Conservation (phyloP, 768 basidiomycete genomes). For the Lyophyllum semitale region DNA sequence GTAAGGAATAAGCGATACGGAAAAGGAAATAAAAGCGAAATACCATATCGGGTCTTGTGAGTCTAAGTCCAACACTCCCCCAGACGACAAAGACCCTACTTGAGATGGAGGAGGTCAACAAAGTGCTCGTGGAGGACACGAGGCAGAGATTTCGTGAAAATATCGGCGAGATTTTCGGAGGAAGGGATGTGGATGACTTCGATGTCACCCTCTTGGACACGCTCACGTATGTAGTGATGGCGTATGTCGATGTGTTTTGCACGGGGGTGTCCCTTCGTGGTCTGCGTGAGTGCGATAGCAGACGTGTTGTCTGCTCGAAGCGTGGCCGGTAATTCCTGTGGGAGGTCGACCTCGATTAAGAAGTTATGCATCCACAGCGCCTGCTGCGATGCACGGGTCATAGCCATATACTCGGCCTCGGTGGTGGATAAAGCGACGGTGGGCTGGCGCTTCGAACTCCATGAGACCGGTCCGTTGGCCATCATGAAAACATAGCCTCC, state of each 20-base stretch:
- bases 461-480: slow-evolving; percentile 25
- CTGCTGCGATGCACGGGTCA: slow-evolving; percentile 22
- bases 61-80: too few relatives aligned
- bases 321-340: slow-evolving; percentile 1
- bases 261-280: slow-evolving; percentile 22
- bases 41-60: too few relatives aligned
- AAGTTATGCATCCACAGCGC: slow-evolving; percentile 25
- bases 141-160: slow-evolving; percentile 31
- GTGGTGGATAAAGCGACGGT: too few relatives aligned
- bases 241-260: slow-evolving; percentile 33
- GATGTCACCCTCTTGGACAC: slow-evolving; percentile 16
- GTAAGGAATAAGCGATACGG: too few relatives aligned
- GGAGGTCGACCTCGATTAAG: slow-evolving; percentile 16
- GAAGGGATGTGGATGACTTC: slow-evolving; percentile 14
- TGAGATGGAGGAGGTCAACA: background rate
- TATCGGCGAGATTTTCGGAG: slow-evolving; percentile 27
- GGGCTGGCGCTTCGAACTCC: slow-evolving; percentile 33
- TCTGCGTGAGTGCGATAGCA: slow-evolving; percentile 27
- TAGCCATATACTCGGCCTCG: too few relatives aligned
- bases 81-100: background rate
- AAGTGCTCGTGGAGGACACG: background rate
- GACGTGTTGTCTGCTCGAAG: slow-evolving; percentile 27
- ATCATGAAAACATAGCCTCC: slow-evolving; percentile 25
- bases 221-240: too few relatives aligned
- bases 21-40: too few relatives aligned